Evolutionary conservation across 2,329 filamentous ascomycete genomes (phyloP), one percentile per base, ranked within the genome.

Genomic region (Fusarium sp.): DNA sequence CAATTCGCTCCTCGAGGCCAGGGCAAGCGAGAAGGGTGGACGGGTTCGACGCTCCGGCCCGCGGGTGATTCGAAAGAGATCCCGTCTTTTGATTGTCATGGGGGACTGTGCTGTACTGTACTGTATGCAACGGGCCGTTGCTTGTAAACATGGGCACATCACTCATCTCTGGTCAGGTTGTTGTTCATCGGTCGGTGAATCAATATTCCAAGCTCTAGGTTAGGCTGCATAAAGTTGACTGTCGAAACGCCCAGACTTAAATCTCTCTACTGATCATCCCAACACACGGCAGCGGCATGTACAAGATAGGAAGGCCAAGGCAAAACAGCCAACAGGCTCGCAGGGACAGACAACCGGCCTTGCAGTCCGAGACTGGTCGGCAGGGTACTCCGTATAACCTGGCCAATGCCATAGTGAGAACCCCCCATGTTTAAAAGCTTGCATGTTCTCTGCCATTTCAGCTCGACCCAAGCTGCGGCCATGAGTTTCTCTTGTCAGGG

Each of bases 1-100:
- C 72, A 77, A 78, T 77, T 78, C 73, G 70, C 70, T 73, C 64
- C 52, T 56, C 59, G 58, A 72, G 66, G 64, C 69, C 64, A 62
- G 72, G 73, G 63, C 70, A 78, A 78, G 77, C 77, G 77, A 78
- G 71, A 61, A 44, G 52, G 63, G 44, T 61, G 48, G 66, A 70
- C 61, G 72, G 74, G 51, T 73, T 70, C 34, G 50, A 70, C 66
- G 70, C 69, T 67, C 70, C 72, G 66, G 67, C 62, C 73, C 73
- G 73, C 58, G 38, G 68, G 26, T 55, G 55, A 41, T 41, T 67
- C 50, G 58, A 65, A 50, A 66, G 44, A 65, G 58, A 70, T 70
- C 59, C 66, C 66, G 67, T 74, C 45, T 34, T 67, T 62, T 36
- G 50, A 68, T 57, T 36, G 38, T 44, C 30, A 41, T 42, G 42